Evolutionary conservation across 2,329 filamentous ascomycete species (phyloP), one percentile per base, ranked within the genome.

Genomic region (Botrytis fragariae): DNA sequence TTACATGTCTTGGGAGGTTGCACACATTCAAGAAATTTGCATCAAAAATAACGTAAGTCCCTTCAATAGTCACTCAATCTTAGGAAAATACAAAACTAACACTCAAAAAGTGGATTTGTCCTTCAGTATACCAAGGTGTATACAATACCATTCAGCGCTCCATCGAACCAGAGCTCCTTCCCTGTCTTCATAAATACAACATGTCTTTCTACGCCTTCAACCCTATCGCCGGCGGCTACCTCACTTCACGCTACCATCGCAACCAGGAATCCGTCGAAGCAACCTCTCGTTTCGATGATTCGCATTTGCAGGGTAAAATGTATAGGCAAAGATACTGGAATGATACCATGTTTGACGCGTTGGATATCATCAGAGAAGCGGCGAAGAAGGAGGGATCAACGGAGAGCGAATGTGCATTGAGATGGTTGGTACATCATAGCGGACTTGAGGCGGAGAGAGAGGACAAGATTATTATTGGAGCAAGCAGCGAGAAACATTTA

Each of bases 351-450:
- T 91, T 91, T 77, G 85, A 90, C 71, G 92, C 93, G 3, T 83
- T 96, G 51, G 84, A 87, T 74, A 82, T 91, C 63, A 87, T 95
- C 75, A 91, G 94, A 82, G 84, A 86, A 8, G 92, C 90, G 0
- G 87, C 89, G 1, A 83, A 89, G 77, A 91, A 92, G 82, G 87
- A 93, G 79, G 88, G 87, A 1, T 80, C 95, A 76, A 90, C 88
- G 3, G 83, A 93, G 80, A 86, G 94, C 61, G 93, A 96, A 83
- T 90, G 88, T n/a, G 92, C 92, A 0, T 84, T 95, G 79, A 86
- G 92, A 67, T 95, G 93, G 92, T 81, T 87, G 71, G 86, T 88
- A 59, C 91, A 95, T 80, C 93, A 95, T 82, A 92, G 90, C 8
- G 82, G 84, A 73, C 83, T 91, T 45, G 85, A 84, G 74, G 79